A percentile compares a stretch with the other conserved stretches of the same genome.
Evolutionary conservation across 2,329 filamentous ascomycete species (phyloP).

Genomic region (Cytospora chrysosperma): DNA sequence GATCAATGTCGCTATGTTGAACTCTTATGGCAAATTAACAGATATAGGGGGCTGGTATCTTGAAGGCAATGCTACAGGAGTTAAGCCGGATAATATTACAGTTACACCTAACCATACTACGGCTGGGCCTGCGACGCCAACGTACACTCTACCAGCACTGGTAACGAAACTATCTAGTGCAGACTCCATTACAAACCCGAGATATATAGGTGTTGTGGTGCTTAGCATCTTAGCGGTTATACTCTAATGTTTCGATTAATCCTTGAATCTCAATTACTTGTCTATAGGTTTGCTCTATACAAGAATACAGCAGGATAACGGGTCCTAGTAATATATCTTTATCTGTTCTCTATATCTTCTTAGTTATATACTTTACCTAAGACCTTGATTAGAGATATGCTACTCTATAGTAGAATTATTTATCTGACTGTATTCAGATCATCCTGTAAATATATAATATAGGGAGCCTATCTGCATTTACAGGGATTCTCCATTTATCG

Average conservation of each 20-base stretch:
- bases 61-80: constrained; percentile 12
- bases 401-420: too few relatives aligned
- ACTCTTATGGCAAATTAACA: constrained; percentile 4
- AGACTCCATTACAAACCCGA: not conserved
- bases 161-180: constrained; percentile 1
- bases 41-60: constrained; percentile 11
- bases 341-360: too few relatives aligned
- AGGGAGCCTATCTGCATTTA: too few relatives aligned
- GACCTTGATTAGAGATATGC: too few relatives aligned
- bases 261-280: not conserved
- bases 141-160: constrained; percentile 11
- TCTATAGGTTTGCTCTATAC: too few relatives aligned
- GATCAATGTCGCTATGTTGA: constrained; percentile 16
- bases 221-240: not conserved
- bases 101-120: not conserved
- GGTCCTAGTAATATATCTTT: too few relatives aligned
- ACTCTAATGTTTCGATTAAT: not conserved
- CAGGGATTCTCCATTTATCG: too few relatives aligned
- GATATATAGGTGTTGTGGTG: not conserved
- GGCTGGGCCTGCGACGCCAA: not conserved
- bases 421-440: too few relatives aligned
- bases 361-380: too few relatives aligned
- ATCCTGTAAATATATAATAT: too few relatives aligned
- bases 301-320: too few relatives aligned
- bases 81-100: constrained; percentile 13